Evolutionary conservation across 345 rosid genomes (phyloP).

Genomic region (Brassica cretica): DNA sequence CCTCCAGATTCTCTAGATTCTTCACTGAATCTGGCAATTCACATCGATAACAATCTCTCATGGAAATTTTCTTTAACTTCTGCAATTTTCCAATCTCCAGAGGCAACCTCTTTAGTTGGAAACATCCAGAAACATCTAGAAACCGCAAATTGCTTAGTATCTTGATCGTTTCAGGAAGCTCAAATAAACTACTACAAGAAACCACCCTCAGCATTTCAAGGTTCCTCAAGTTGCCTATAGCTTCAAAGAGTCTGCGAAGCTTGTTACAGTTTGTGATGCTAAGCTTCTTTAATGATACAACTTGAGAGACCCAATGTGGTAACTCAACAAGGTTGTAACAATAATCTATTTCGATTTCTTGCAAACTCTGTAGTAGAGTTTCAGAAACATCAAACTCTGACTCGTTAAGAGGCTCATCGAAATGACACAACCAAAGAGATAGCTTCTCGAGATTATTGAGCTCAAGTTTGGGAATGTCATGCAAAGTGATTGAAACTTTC

Average conservation of each 20-base stretch:
- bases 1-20: constrained; percentile 23
- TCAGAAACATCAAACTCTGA: constrained; percentile 12
- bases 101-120: constrained; percentile 41
- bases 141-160: constrained; percentile 36
- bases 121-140: constrained; percentile 41
- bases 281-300: constrained; percentile 46
- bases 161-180: constrained; percentile 47
- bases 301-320: constrained; percentile 43
- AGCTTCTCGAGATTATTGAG: constrained; percentile 47
- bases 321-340: constrained; percentile 44
- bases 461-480: not conserved
- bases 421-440: constrained; percentile 49
- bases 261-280: constrained; percentile 61
- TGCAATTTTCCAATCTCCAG: constrained; percentile 46
- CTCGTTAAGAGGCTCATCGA: constrained; percentile 22
- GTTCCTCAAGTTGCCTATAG: constrained; percentile 42
- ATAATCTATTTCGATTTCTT: constrained; percentile 52
- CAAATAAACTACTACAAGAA: constrained; percentile 46
- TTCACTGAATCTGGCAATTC: constrained; percentile 36
- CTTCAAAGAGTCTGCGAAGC: constrained; percentile 38
- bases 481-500: constrained; percentile 39
- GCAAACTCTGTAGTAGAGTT: constrained; percentile 42
- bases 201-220: constrained; percentile 48
- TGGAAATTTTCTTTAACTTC: constrained; percentile 43
- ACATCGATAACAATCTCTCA: constrained; percentile 53